These are phyloP conservation scores for Panicum hallii DNA, from an alignment of 202 grass and related monocot species.

Conservation along the genomic window DNA sequence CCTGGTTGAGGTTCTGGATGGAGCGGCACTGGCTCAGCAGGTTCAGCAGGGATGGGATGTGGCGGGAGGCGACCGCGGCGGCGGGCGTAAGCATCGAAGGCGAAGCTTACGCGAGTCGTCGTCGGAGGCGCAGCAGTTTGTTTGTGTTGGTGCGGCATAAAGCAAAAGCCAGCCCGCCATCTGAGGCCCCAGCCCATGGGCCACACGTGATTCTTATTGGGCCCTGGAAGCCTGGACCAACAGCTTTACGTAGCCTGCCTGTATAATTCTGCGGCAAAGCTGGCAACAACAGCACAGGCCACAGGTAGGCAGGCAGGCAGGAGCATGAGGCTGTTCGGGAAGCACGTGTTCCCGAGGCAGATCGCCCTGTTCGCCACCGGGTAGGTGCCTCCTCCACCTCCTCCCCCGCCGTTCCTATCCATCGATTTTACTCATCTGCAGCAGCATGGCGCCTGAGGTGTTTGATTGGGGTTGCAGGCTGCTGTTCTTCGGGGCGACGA, in stretches of 20 bases:
- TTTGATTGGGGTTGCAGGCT: constrained; percentile 38
- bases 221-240: background rate
- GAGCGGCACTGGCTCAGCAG: constrained; percentile 41
- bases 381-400: constrained; percentile 1
- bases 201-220: background rate
- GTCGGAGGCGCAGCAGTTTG: too few relatives aligned
- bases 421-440: background rate
- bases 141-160: too few relatives aligned
- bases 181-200: constrained; percentile 8
- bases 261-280: too few relatives aligned
- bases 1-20: constrained; percentile 52
- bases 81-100: constrained; percentile 21
- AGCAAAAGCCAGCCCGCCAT: too few relatives aligned
- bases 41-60: background rate
- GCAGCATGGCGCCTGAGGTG: background rate
- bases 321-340: constrained; percentile 68
- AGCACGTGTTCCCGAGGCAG: constrained; percentile 70
- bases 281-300: background rate
- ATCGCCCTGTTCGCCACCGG: constrained; percentile 55
- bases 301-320: background rate
- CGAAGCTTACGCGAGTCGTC: too few relatives aligned
- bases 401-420: background rate
- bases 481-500: constrained; percentile 71
- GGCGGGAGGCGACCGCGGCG: constrained; percentile 1
- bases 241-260: background rate